Evolutionary conservation across 1,284 basidiomycete species (phyloP).

Genomic region (Apiotrichum siamense): DNA sequence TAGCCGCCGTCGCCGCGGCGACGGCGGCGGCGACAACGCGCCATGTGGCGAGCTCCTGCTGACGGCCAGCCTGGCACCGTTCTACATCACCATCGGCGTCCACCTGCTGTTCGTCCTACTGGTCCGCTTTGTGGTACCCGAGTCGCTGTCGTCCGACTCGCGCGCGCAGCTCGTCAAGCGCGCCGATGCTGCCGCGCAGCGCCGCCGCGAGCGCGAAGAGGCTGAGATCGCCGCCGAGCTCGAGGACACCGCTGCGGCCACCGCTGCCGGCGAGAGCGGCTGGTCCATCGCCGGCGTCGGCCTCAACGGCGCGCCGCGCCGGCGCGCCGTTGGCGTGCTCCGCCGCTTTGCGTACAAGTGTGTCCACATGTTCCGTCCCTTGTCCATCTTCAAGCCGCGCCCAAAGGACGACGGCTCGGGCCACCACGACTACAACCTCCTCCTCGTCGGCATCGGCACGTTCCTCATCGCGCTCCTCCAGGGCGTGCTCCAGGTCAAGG

Average conservation of each 20-base stretch:
- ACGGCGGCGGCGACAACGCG: too few relatives aligned
- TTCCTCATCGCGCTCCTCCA: constrained; percentile 56
- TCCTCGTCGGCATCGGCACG: constrained; percentile 49
- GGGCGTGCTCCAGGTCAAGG: constrained; percentile 60
- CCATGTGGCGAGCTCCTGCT: too few relatives aligned
- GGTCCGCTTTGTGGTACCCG: constrained; percentile 62
- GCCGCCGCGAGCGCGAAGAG: constrained; percentile 27
- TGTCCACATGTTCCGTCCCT: constrained; percentile 60
- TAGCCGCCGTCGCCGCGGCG: too few relatives aligned
- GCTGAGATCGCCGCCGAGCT: constrained; percentile 41
- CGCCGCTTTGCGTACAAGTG: constrained; percentile 32
- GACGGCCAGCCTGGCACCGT: constrained; percentile 58
- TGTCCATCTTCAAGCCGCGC: constrained; percentile 60
- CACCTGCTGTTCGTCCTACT: constrained; percentile 53
- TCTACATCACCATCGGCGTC: constrained; percentile 56
- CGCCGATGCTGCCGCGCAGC: constrained; percentile 40
- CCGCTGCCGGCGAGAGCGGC: constrained; percentile 9
- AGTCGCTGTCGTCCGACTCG: constrained; percentile 56
- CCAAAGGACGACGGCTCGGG: constrained; percentile 41
- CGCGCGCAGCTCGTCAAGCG: constrained; percentile 33
- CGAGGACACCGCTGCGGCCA: constrained; percentile 19
- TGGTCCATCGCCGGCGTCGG: constrained; percentile 16
- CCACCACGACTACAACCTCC: constrained; percentile 61
- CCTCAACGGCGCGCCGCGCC: background rate
- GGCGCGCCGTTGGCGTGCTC: constrained; percentile 22